Evolutionary conservation across 1,284 basidiomycete species (phyloP).

Genomic region (Xerocomus nothofagi): DNA sequence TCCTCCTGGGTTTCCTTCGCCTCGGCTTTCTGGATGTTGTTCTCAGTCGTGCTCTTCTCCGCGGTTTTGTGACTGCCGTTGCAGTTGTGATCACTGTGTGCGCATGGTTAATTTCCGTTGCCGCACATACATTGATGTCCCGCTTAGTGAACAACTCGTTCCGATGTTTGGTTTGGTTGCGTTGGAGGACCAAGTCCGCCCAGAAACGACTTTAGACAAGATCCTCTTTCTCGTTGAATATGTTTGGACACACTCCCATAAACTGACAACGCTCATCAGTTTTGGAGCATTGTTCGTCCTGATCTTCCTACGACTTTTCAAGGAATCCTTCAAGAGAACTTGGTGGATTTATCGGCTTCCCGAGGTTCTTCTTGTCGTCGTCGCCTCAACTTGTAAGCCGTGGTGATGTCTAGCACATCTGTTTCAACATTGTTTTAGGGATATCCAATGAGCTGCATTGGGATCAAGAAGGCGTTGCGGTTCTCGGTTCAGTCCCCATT

Average conservation of each 20-base stretch:
- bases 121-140: constrained; percentile 5
- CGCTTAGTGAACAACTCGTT: constrained; percentile 72
- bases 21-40: constrained; percentile 95
- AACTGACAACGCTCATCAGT: constrained; percentile 71
- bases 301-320: constrained; percentile 58
- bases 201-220: constrained; percentile 73
- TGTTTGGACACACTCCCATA: constrained; percentile 56
- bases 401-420: background rate
- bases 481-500: constrained; percentile 76
- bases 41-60: constrained; percentile 82
- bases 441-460: constrained; percentile 72
- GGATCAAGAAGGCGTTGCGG: constrained; percentile 77
- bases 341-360: constrained; percentile 79
- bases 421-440: constrained; percentile 43
- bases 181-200: constrained; percentile 55
- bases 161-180: constrained; percentile 76
- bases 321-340: constrained; percentile 47
- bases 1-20: constrained; percentile 83
- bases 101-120: constrained; percentile 23
- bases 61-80: constrained; percentile 85
- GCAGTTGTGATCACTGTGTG: constrained; percentile 75
- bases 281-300: constrained; percentile 66
- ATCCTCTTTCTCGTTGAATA: constrained; percentile 74
- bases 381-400: constrained; percentile 72
- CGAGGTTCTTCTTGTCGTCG: constrained; percentile 79